Conservation (phyloP, 1,284 basidiomycete genomes). For the Microbotryum saponariae region DNA sequence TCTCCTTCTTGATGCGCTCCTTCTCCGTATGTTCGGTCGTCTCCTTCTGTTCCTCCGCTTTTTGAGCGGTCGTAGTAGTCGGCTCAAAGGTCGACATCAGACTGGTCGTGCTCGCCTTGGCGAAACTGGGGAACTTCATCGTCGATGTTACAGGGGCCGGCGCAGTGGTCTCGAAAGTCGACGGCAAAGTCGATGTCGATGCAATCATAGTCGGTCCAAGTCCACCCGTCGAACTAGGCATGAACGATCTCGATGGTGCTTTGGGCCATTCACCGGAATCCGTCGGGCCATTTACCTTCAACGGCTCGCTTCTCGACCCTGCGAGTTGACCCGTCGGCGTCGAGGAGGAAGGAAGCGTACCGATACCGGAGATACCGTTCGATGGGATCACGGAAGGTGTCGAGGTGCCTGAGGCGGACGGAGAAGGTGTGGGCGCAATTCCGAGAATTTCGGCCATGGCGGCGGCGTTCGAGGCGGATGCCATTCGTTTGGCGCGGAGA, state of each 20-base stretch:
- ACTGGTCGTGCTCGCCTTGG: conserved; percentile 3
- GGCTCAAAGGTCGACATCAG: conserved; percentile 14
- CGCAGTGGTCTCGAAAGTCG: background rate
- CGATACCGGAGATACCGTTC: conserved; percentile 7
- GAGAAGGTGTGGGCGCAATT: conserved; percentile 27
- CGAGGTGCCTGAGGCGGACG: conserved; percentile 1
- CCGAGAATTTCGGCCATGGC: conserved; percentile 38
- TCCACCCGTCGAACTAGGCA: too few relatives aligned
- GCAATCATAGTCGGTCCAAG: background rate
- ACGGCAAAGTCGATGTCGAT: background rate
- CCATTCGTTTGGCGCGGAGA: conserved; percentile 33
- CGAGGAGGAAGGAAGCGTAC: background rate
- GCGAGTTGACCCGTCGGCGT: too few relatives aligned
- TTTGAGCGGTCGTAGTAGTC: background rate
- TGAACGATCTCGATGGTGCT: too few relatives aligned
- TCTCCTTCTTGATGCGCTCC: background rate
- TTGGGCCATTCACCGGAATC: too few relatives aligned
- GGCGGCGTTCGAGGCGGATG: conserved; percentile 24
- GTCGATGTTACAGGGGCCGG: background rate
- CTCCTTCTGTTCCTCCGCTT: background rate
- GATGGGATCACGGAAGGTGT: conserved; percentile 14
- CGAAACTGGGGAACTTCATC: conserved; percentile 15
- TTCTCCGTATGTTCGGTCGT: background rate
- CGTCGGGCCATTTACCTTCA: background rate
- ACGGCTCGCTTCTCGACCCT: background rate